Conservation (phyloP, 768 basidiomycete genomes). For the Hortiboletus campestris region DNA sequence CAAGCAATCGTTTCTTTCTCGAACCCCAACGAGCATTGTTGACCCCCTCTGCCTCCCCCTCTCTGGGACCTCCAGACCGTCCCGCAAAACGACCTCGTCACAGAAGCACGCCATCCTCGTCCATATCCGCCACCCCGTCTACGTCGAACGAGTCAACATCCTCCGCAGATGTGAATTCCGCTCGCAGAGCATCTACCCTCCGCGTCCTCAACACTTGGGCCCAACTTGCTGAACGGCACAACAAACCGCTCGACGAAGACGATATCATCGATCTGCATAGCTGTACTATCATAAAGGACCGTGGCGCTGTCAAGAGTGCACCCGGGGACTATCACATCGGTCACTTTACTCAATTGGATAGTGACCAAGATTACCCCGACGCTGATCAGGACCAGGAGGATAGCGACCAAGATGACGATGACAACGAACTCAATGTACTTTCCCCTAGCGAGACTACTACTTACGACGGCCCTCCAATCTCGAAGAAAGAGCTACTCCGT, state of each 20-base stretch:
- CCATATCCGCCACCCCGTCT: constrained; percentile 36
- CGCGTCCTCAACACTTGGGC: constrained; percentile 66
- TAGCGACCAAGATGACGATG: constrained; percentile 48
- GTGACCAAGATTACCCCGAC: constrained; percentile 40
- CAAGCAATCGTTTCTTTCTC: neutral
- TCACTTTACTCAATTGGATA: constrained; percentile 42
- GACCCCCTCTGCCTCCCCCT: constrained; percentile 31
- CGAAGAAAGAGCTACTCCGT: constrained; percentile 31
- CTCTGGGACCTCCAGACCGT: constrained; percentile 31
- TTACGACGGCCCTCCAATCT: constrained; percentile 30
- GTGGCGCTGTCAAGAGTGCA: constrained; percentile 57
- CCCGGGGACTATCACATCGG: constrained; percentile 50
- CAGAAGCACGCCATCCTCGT: constrained; percentile 43
- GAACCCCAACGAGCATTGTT: constrained; percentile 17
- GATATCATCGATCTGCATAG: constrained; percentile 73
- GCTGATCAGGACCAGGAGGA: constrained; percentile 44
- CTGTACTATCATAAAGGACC: constrained; percentile 61
- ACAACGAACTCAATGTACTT: constrained; percentile 60
- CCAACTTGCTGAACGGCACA: constrained; percentile 65
- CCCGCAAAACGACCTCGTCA: constrained; percentile 51
- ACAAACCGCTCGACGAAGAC: constrained; percentile 68
- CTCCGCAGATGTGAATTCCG: constrained; percentile 47
- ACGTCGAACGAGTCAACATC: constrained; percentile 28
- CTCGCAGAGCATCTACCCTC: constrained; percentile 50
- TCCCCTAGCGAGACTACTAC: constrained; percentile 28